A percentile compares a stretch with the other conserved stretches of the same genome.
phyloP scores from a whole-genome alignment of 371 early-diverging fungal species.

The Rhizopus sp. region DNA sequence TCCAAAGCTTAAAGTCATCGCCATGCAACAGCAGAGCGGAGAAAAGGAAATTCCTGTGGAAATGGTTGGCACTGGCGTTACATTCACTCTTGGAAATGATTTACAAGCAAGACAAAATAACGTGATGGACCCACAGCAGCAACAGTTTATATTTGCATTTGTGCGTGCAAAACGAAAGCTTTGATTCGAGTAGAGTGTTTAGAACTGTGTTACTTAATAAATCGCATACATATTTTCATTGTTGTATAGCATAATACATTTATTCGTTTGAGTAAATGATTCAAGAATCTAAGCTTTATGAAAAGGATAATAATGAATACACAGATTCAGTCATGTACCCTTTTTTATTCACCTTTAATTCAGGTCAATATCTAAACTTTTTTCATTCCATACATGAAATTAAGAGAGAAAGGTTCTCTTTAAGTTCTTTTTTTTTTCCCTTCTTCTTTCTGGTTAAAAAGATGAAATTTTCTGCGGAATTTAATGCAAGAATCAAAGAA shows the following conservation, averaged over 20 bases:
- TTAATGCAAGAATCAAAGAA: conserved; percentile 35
- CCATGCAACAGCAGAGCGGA: conserved; percentile 33
- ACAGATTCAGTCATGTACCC: no score
- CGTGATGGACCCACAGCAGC: conserved; percentile 1
- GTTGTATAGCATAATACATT: no score
- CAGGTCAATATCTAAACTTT: conserved; percentile 3
- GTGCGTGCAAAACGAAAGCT: conserved; percentile 21
- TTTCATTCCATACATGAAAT: conserved; percentile 1
- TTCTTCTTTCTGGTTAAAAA: background rate
- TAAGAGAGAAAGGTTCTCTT: background rate
- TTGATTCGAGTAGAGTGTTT: background rate
- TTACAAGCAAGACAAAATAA: conserved; percentile 19
- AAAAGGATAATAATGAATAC: no score
- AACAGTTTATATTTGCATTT: conserved; percentile 13
- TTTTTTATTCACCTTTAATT: background rate
- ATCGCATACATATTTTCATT: no score
- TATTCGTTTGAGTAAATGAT: no score
- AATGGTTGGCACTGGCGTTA: conserved; percentile 24
- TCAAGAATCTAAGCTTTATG: no score
- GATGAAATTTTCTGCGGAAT: conserved; percentile 52
- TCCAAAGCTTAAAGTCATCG: conserved; percentile 54
- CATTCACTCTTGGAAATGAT: conserved; percentile 23
- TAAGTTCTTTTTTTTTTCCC: conserved; percentile 2
- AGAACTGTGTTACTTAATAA: background rate
- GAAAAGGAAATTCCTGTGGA: conserved; percentile 43